Evolutionary conservation across 371 early-diverging fungal species (phyloP).

Genomic region (Capillidium heterosporum): DNA sequence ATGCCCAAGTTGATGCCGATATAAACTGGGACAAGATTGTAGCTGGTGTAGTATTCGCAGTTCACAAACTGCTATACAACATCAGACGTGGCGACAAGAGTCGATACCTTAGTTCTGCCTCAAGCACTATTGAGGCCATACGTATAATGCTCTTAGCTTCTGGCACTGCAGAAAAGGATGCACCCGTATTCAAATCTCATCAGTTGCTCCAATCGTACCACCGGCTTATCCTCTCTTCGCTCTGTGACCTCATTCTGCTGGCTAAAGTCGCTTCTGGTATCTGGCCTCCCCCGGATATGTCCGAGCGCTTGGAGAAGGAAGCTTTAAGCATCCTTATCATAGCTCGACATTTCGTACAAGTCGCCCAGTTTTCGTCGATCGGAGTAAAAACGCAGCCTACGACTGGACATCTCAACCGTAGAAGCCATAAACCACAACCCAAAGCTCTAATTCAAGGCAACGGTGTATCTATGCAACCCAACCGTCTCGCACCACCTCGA

Average conservation of each 20-base stretch:
- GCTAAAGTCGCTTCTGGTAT: slow-evolving; percentile 64
- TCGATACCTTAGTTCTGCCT: slow-evolving; percentile 27
- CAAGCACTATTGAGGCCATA: slow-evolving; percentile 49
- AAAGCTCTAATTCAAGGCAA: neutral
- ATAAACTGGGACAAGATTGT: slow-evolving; percentile 44
- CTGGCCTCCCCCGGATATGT: slow-evolving; percentile 62
- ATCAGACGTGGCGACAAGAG: slow-evolving; percentile 32
- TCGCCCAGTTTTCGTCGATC: slow-evolving; percentile 47
- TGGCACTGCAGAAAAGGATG: slow-evolving; percentile 48
- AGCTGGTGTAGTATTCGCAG: slow-evolving; percentile 35
- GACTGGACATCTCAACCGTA: slow-evolving; percentile 18
- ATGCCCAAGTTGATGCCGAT: neutral
- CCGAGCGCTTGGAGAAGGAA: slow-evolving; percentile 32
- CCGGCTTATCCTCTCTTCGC: slow-evolving; percentile 53
- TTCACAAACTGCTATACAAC: slow-evolving; percentile 35
- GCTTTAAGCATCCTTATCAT: slow-evolving; percentile 44
- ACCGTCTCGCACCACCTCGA: no score
- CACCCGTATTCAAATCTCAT: slow-evolving; percentile 36
- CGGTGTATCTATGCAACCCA: neutral
- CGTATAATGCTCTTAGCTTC: slow-evolving; percentile 68
- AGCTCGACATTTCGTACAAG: slow-evolving; percentile 50
- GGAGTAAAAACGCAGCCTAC: slow-evolving; percentile 13
- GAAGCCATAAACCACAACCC: slow-evolving; percentile 13
- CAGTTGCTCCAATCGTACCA: slow-evolving; percentile 47
- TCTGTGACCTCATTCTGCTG: slow-evolving; percentile 67